Evolutionary conservation across 2,329 filamentous ascomycete genomes (phyloP).

Genomic region (Diaporthe helianthi): DNA sequence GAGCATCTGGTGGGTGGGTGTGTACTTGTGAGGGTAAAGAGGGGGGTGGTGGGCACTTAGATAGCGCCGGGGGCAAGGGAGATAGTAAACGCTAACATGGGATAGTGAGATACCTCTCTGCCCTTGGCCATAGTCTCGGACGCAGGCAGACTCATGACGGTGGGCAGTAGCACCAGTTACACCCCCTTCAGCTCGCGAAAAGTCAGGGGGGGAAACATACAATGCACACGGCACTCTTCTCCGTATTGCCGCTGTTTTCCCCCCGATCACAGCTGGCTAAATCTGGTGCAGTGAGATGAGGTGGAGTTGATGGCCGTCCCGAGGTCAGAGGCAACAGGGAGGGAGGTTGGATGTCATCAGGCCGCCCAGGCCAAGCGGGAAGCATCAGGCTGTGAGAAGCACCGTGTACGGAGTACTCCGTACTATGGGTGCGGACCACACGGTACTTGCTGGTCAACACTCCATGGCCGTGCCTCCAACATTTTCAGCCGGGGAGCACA

Average conservation of each 20-base stretch:
- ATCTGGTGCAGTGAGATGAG: background rate
- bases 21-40: conserved; percentile 28
- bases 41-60: conserved; percentile 31
- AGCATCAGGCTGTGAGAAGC: conserved; percentile 23
- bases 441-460: background rate
- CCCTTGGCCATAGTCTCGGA: background rate
- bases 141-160: background rate
- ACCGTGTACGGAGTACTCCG: no score
- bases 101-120: conserved; percentile 28
- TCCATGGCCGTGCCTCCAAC: conserved; percentile 25
- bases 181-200: background rate
- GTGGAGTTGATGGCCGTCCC: background rate
- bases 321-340: background rate
- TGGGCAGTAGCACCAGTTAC: background rate
- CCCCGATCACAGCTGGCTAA: background rate
- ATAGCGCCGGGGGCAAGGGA: conserved; percentile 21
- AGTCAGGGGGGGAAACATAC: background rate
- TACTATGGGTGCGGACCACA: conserved; percentile 8
- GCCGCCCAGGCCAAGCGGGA: conserved; percentile 21
- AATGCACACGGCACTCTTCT: background rate
- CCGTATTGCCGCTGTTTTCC: background rate
- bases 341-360: conserved; percentile 18
- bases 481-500: conserved; percentile 23
- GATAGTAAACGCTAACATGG: conserved; percentile 32
- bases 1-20: background rate